Percentiles rank a stretch among this genome's conserved stretches.
phyloP scores from a whole-genome alignment of 108 stramenopile species.

The Conticribra weissflogii region DNA sequence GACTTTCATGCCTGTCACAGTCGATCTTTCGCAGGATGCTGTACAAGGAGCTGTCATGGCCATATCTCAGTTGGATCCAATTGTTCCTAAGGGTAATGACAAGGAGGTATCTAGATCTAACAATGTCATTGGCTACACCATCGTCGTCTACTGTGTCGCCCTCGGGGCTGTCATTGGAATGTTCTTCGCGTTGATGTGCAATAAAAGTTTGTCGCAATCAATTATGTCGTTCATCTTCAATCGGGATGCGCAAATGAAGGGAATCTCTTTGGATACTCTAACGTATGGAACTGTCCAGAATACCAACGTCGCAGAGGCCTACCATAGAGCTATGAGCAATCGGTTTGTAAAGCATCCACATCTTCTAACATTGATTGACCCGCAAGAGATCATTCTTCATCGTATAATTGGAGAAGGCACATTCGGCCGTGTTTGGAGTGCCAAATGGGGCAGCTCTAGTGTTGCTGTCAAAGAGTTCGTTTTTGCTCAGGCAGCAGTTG shows the following conservation, averaged over 20 bases:
- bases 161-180: conserved; percentile 83
- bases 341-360: conserved; percentile 90
- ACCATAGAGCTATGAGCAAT: conserved; percentile 87
- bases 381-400: conserved; percentile 95
- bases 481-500: conserved; percentile 97
- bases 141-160: conserved; percentile 78
- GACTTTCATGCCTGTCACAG: conserved; percentile 69
- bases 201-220: conserved; percentile 66
- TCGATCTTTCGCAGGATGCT: conserved; percentile 61
- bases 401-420: conserved; percentile 97
- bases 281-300: conserved; percentile 79
- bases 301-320: conserved; percentile 78
- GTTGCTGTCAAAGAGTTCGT: conserved; percentile 99
- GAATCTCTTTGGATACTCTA: conserved; percentile 85
- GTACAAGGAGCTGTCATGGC: conserved; percentile 88
- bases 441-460: conserved; percentile 90
- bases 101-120: conserved; percentile 18
- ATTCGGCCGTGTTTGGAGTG: conserved; percentile 98
- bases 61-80: conserved; percentile 79
- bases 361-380: conserved; percentile 91
- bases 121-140: conserved; percentile 66
- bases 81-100: conserved; percentile 32
- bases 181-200: conserved; percentile 79
- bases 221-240: conserved; percentile 63
- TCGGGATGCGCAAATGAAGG: conserved; percentile 64